A percentile compares a stretch with the other conserved stretches of the same genome.
Conservation (phyloP, 768 basidiomycete genomes). For the Boletus rex-veris region DNA sequence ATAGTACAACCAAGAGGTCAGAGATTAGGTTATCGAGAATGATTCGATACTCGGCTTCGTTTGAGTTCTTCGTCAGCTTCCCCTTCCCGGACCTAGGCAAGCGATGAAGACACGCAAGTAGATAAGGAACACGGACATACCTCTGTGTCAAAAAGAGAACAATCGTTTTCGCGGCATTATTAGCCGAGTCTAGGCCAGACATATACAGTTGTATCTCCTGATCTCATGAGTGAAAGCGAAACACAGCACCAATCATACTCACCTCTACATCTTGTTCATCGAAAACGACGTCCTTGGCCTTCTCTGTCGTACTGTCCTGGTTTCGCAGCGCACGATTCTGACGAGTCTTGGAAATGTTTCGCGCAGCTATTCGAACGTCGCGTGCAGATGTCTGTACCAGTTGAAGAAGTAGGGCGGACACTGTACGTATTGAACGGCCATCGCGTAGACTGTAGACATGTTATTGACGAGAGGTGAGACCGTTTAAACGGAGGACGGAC, state of each 20-base stretch:
- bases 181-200: slow-evolving; percentile 75
- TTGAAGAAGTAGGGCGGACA: slow-evolving; percentile 89
- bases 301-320: slow-evolving; percentile 55
- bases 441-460: slow-evolving; percentile 67
- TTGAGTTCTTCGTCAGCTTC: slow-evolving; percentile 84
- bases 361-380: slow-evolving; percentile 73
- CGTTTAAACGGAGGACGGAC: slow-evolving; percentile 39
- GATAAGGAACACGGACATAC: slow-evolving; percentile 26
- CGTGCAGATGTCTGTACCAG: slow-evolving; percentile 95
- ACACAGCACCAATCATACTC: neutral
- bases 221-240: slow-evolving; percentile 2
- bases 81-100: slow-evolving; percentile 71
- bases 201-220: slow-evolving; percentile 72
- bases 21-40: slow-evolving; percentile 90
- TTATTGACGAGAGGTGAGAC: neutral
- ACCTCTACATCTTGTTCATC: slow-evolving; percentile 72
- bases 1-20: slow-evolving; percentile 83
- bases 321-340: slow-evolving; percentile 60
- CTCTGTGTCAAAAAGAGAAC: slow-evolving; percentile 71
- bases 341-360: slow-evolving; percentile 56
- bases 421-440: slow-evolving; percentile 87
- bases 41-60: slow-evolving; percentile 89
- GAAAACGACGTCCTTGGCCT: slow-evolving; percentile 50
- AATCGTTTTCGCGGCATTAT: slow-evolving; percentile 82
- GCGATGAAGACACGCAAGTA: neutral